These are phyloP conservation scores for Citrus reticulata DNA, from an alignment of 345 rosid genomes.

Conservation along the genomic window DNA sequence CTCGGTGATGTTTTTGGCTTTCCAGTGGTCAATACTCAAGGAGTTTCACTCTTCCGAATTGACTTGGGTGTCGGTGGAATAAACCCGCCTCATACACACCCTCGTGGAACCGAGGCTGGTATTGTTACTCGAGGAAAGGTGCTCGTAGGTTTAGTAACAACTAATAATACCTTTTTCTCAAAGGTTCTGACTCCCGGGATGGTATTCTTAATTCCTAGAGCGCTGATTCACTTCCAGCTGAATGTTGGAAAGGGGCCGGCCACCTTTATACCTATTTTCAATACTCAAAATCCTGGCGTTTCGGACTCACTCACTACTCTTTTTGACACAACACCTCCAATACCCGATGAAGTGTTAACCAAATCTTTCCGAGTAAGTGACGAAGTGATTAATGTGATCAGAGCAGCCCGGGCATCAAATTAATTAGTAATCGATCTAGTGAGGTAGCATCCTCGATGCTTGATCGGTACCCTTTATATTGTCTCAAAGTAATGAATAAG, in stretches of 20 bases:
- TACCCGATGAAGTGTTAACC: slow-evolving; percentile 57
- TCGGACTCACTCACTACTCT: slow-evolving; percentile 30
- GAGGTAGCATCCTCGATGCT: not conserved
- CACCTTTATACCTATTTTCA: slow-evolving; percentile 58
- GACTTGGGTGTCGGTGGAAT: slow-evolving; percentile 59
- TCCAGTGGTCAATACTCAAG: slow-evolving; percentile 60
- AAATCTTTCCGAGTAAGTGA: slow-evolving; percentile 50
- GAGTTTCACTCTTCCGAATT: slow-evolving; percentile 66
- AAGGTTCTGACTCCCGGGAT: slow-evolving; percentile 46
- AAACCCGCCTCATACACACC: slow-evolving; percentile 73
- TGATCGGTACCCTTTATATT: not conserved
- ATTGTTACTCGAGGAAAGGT: slow-evolving; percentile 54
- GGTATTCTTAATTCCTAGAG: slow-evolving; percentile 63
- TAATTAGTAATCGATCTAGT: not conserved
- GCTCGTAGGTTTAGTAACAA: slow-evolving; percentile 56
- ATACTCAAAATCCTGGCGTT: slow-evolving; percentile 65
- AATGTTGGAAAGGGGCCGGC: slow-evolving; percentile 66
- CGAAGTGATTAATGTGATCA: slow-evolving; percentile 37
- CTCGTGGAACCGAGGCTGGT: slow-evolving; percentile 56
- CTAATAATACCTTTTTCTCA: slow-evolving; percentile 46
- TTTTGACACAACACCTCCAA: slow-evolving; percentile 50
- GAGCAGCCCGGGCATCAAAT: slow-evolving; percentile 15
- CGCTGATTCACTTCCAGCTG: slow-evolving; percentile 66
- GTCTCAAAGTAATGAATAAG: not conserved
- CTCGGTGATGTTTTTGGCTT: slow-evolving; percentile 49